These are phyloP conservation scores for Melocanna baccifera DNA, from an alignment of 176 grass and related monocot genomes.

Conservation along the genomic window DNA sequence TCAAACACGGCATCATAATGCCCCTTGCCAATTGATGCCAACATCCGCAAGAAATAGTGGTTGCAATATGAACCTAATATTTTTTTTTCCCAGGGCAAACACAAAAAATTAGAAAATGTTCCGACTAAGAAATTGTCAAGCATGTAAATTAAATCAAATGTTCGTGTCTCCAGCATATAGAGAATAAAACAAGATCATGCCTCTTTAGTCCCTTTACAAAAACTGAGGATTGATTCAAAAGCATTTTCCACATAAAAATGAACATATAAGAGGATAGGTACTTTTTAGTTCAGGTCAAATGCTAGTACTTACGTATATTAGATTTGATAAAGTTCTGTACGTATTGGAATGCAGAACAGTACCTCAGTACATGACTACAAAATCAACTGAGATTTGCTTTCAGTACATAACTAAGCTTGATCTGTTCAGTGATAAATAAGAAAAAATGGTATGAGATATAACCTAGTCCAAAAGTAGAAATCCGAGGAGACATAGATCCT, in stretches of 20 bases:
- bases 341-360: background rate
- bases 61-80: conserved; percentile 86
- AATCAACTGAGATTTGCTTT: background rate
- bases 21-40: conserved; percentile 86
- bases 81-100: conserved; percentile 33
- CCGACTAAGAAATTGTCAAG: conserved; percentile 10
- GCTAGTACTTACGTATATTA: background rate
- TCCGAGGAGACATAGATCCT: conserved; percentile 62
- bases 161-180: background rate
- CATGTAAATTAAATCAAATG: background rate
- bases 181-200: background rate
- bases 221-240: conserved; percentile 18
- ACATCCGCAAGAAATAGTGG: conserved; percentile 91
- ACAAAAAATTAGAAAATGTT: conserved; percentile 13
- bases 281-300: background rate
- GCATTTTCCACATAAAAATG: conserved; percentile 1
- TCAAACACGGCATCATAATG: conserved; percentile 77
- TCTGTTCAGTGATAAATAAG: background rate
- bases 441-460: conserved; percentile 25
- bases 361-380: background rate
- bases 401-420: background rate
- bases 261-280: background rate
- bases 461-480: conserved; percentile 97
- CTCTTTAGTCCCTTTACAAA: conserved; percentile 11
- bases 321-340: background rate